These are phyloP conservation scores for Debaryomycetaceae sp. DNA, from an alignment of 1,139 yeast species.

Conservation along the genomic window DNA sequence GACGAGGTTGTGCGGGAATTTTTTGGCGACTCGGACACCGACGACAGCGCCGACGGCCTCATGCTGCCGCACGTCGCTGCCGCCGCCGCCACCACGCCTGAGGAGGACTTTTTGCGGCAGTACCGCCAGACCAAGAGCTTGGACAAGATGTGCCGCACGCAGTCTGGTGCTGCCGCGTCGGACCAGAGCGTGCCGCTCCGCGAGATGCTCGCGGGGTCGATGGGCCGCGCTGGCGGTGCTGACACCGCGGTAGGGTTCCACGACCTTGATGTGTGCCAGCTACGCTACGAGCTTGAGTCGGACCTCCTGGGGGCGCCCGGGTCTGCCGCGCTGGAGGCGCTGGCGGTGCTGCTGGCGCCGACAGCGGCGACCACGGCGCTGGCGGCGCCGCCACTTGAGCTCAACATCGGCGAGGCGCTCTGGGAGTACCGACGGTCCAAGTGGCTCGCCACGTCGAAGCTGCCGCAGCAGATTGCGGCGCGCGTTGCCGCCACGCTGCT, in stretches of 20 bases:
- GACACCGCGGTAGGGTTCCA: constrained; percentile 14
- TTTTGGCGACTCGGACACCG: constrained; percentile 35
- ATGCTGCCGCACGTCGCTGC: constrained; percentile 22
- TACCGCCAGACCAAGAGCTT: constrained; percentile 31
- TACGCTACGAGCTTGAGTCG: constrained; percentile 25
- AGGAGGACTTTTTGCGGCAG: constrained; percentile 32
- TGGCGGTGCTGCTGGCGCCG: not conserved
- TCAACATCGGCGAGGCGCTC: constrained; percentile 42
- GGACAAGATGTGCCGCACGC: constrained; percentile 26
- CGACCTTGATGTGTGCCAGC: constrained; percentile 24
- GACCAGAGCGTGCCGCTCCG: constrained; percentile 22
- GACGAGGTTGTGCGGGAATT: constrained; percentile 41
- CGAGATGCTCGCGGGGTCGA: too few relatives aligned
- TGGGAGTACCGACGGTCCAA: constrained; percentile 59
- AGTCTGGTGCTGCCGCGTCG: constrained; percentile 9
- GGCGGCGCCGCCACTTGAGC: constrained; percentile 2
- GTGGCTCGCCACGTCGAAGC: constrained; percentile 39
- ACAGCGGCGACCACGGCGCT: not conserved
- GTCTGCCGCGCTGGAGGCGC: not conserved
- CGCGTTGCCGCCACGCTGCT: constrained; percentile 19
- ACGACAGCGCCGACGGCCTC: constrained; percentile 11
- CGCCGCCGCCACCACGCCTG: constrained; percentile 21
- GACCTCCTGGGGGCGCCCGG: not conserved
- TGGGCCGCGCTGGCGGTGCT: too few relatives aligned
- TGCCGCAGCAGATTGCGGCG: constrained; percentile 13